Conservation (phyloP, 2,329 filamentous ascomycete genomes). For the Fusarium sp. region DNA sequence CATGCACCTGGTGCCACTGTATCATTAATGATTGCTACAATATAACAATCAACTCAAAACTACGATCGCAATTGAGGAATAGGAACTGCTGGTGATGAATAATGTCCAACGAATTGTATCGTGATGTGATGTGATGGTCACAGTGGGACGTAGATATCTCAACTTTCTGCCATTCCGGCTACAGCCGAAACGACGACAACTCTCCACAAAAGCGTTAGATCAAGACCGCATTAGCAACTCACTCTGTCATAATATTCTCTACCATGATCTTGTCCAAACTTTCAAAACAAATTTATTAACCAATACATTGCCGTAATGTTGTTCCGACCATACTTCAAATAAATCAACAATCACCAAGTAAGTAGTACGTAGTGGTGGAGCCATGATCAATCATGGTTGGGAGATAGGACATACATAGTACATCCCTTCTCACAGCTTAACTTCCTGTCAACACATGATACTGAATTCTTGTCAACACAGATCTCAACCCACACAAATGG, state of each 20-base stretch:
- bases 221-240: conserved; percentile 16
- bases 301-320: not conserved
- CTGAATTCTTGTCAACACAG: not conserved
- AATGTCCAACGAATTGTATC: conserved; percentile 10
- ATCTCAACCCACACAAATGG: not conserved
- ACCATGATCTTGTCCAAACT: not conserved
- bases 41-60: conserved; percentile 44
- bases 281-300: not conserved
- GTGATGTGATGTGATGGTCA: conserved; percentile 6
- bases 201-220: conserved; percentile 32
- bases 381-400: conserved; percentile 20
- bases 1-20: conserved; percentile 47
- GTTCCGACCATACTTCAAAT: not conserved
- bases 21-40: conserved; percentile 52
- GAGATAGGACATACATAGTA: conserved; percentile 7
- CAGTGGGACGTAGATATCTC: conserved; percentile 23
- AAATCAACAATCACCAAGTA: conserved; percentile 2
- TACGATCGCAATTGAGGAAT: conserved; percentile 24
- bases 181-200: conserved; percentile 37
- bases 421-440: conserved; percentile 28
- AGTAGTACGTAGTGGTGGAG: conserved; percentile 28
- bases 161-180: conserved; percentile 41
- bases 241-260: not conserved
- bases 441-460: conserved; percentile 21
- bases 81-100: conserved; percentile 4